Base-by-base conservation (phyloP, 176 grass and related monocot species). In the Musa itinerans region DNA sequence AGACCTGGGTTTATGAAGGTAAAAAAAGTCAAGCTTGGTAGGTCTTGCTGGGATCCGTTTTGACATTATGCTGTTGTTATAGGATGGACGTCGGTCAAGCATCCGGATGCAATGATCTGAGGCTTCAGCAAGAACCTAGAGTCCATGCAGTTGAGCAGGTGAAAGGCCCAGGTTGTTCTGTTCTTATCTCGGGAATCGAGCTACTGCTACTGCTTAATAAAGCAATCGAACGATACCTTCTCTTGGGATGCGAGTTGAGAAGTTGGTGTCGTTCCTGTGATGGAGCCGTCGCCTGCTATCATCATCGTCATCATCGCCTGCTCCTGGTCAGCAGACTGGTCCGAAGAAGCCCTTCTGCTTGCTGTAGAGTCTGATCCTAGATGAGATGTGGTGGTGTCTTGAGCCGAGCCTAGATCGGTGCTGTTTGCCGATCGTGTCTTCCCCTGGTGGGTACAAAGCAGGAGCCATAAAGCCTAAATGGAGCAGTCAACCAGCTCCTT, bases 211-310 rank as follows among this genome's bases (percentile, higher is more conserved):
- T 27, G 49, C 10, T 79, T 72, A 29, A 22, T 4, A 53, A 54
- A n/a, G 29, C 70, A 52, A 65, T 13, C 26, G 8, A 69, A 72
- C 74, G 43, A 79, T 89, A 92, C 90, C 87, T 92, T 92, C 57
- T 87, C 84, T 62, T 83, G 82, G 82, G 76, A 78, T 83, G 79
- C 68, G 72, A 65, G 50, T 22, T 54, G 69, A 65, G 61, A 20
- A 64, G 63, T 80, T 25, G 26, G 25, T 9, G 67, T 21, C 51
- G 53, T 55, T 79, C 69, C 73, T 77, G 85, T 64, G 79, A 76
- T 79, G 85, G 83, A 86, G 81, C 83, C 55, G 52, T 55, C 52
- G 22, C 50, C 26, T 13, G 89, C 88, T 86, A 93, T 98, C 83
- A 93, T 91, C 64, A 78, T 72, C 80, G 81, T 74, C 84, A 71